Conservation (phyloP, 129 eudicot genomes). For the Tagetes patula region DNA sequence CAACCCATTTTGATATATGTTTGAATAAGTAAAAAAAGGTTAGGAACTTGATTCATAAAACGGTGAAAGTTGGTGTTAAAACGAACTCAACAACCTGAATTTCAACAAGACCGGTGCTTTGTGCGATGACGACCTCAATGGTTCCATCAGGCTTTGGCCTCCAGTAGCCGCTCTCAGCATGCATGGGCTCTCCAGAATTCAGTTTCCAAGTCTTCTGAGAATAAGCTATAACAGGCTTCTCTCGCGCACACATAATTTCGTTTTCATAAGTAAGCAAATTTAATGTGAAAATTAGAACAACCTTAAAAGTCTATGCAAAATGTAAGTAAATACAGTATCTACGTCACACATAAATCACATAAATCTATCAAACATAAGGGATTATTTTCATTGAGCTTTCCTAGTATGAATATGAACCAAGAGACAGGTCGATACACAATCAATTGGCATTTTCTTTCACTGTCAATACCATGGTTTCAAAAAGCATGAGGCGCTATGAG, state of each 20-base stretch:
- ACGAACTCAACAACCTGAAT: slow-evolving; percentile 43
- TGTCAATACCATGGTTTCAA: neutral
- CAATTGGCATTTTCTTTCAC: neutral
- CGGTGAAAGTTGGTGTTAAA: neutral
- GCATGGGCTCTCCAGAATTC: slow-evolving; percentile 72
- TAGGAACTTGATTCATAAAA: neutral
- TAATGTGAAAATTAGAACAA: neutral
- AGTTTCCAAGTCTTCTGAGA: slow-evolving; percentile 80
- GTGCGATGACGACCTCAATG: slow-evolving; percentile 72
- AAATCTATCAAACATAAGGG: neutral
- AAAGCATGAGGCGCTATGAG: neutral
- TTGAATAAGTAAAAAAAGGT: neutral
- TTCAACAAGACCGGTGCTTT: slow-evolving; percentile 79
- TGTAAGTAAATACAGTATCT: slow-evolving; percentile 1
- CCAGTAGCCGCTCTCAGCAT: slow-evolving; percentile 79
- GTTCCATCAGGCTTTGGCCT: slow-evolving; percentile 71
- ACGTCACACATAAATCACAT: neutral
- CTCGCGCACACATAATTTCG: neutral
- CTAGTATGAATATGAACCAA: neutral
- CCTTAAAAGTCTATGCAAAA: neutral
- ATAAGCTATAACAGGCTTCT: slow-evolving; percentile 65
- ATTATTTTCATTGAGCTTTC: neutral
- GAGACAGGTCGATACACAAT: neutral
- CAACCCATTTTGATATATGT: neutral
- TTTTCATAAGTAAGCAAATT: slow-evolving; percentile 1